Evolutionary conservation across 805 yeast genomes (phyloP).

Genomic region (Schwanniomyces yamadae): DNA sequence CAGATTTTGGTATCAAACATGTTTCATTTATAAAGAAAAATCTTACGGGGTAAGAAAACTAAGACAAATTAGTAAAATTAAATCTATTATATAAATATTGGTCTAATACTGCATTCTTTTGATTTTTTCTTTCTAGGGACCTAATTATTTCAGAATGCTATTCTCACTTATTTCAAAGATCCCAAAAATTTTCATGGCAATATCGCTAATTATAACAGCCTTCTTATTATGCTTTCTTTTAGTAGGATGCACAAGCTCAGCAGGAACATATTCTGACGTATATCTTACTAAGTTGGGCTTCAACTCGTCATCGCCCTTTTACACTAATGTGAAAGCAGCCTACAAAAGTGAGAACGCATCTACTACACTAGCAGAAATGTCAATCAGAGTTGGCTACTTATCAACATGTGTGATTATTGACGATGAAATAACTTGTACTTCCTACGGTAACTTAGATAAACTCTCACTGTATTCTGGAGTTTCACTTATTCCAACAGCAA

Average conservation of each 20-base stretch:
- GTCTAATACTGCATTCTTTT: too few species aligned
- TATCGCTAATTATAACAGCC: slow-evolving; percentile 46
- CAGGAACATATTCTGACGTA: slow-evolving; percentile 45
- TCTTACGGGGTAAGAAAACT: too few species aligned
- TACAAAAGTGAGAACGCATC: slow-evolving; percentile 30
- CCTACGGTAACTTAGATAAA: slow-evolving; percentile 23
- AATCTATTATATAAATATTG: too few species aligned
- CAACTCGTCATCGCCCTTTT: slow-evolving; percentile 46
- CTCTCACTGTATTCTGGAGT: slow-evolving; percentile 29
- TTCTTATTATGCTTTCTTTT: slow-evolving; percentile 55
- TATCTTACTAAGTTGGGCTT: slow-evolving; percentile 50
- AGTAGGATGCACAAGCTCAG: slow-evolving; percentile 50
- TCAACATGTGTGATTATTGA: slow-evolving; percentile 51
- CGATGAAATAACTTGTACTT: slow-evolving; percentile 35
- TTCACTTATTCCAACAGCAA: slow-evolving; percentile 27
- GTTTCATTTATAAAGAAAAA: too few species aligned
- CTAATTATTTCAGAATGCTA: too few species aligned
- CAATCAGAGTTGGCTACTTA: slow-evolving; percentile 53
- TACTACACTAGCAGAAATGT: slow-evolving; percentile 35
- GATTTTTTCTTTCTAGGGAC: too few species aligned
- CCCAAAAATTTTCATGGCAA: slow-evolving; percentile 42
- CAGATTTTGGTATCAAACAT: too few species aligned
- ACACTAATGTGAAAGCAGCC: slow-evolving; percentile 37
- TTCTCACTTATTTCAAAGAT: slow-evolving; percentile 13
- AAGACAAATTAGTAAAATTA: too few species aligned